These are phyloP conservation scores for Kuraishia cidri DNA, from an alignment of 805 yeast genomes.

Conservation along the genomic window DNA sequence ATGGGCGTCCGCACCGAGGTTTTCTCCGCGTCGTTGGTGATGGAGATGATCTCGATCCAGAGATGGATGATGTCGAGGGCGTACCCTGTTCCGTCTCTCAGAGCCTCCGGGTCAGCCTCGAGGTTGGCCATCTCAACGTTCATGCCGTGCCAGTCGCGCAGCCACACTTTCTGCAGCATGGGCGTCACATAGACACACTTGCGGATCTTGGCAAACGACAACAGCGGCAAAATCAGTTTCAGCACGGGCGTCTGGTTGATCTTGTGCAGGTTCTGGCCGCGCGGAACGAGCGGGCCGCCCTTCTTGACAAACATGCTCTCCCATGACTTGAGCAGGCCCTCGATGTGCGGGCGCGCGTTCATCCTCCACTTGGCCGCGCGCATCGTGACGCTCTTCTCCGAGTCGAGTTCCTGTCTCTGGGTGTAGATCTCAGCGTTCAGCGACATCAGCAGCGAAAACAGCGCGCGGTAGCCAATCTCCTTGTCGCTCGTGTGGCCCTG, in stretches of 20 bases:
- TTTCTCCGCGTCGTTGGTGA: slow-evolving; percentile 54
- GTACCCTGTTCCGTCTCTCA: slow-evolving; percentile 53
- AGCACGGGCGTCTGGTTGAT: slow-evolving; percentile 46
- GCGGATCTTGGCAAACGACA: slow-evolving; percentile 59
- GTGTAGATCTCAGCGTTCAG: slow-evolving; percentile 58
- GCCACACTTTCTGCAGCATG: slow-evolving; percentile 49
- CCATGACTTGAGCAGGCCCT: slow-evolving; percentile 55
- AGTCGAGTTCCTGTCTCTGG: slow-evolving; percentile 31
- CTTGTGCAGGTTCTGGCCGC: slow-evolving; percentile 36
- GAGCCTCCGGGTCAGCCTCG: slow-evolving; percentile 48
- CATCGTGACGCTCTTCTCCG: slow-evolving; percentile 19
- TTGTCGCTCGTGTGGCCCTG: slow-evolving; percentile 27
- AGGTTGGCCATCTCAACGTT: slow-evolving; percentile 38
- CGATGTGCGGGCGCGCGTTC: slow-evolving; percentile 50
- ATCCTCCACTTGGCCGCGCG: slow-evolving; percentile 55
- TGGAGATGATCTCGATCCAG: slow-evolving; percentile 68
- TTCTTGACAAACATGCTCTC: slow-evolving; percentile 51
- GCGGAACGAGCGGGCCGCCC: slow-evolving; percentile 53
- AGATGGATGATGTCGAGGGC: slow-evolving; percentile 51
- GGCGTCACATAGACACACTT: slow-evolving; percentile 55
- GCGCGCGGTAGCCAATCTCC: slow-evolving; percentile 35
- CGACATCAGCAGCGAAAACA: slow-evolving; percentile 50
- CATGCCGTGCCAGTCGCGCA: slow-evolving; percentile 64
- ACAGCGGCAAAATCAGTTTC: slow-evolving; percentile 58
- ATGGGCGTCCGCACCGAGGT: slow-evolving; percentile 70